Percentiles rank a stretch among this genome's conserved stretches.
Conservation (phyloP, 495 filamentous ascomycete genomes). For the Hyaloscypha variabilis region DNA sequence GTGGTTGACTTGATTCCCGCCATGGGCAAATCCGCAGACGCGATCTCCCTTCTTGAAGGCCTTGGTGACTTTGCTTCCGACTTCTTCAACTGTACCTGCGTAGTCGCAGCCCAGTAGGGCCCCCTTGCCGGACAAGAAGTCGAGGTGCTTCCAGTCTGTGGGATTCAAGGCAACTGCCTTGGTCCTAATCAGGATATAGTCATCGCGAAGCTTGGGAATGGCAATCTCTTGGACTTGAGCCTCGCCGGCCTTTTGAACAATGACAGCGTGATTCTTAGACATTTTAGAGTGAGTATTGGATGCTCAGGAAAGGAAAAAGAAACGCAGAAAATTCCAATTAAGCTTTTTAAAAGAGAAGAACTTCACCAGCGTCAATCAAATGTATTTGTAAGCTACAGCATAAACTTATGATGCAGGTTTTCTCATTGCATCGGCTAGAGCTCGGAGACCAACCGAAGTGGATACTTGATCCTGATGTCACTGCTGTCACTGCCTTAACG, state of each 20-base stretch:
- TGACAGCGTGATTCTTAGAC: conserved; percentile 24
- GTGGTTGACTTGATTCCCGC: conserved; percentile 25
- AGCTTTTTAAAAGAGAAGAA: not conserved
- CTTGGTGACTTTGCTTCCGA: conserved; percentile 32
- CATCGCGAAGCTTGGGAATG: conserved; percentile 28
- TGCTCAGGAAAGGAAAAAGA: not conserved
- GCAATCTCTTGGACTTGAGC: conserved; percentile 10
- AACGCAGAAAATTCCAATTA: not conserved
- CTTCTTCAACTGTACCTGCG: conserved; percentile 42
- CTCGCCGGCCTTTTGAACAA: conserved; percentile 21
- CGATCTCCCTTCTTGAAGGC: conserved; percentile 28
- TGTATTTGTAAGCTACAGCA: not conserved
- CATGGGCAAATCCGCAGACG: conserved; percentile 26
- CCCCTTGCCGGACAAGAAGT: conserved; percentile 38
- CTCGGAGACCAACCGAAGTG: not conserved
- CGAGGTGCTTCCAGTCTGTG: conserved; percentile 46
- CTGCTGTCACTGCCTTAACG: not conserved
- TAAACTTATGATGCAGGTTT: not conserved
- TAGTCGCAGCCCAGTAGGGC: conserved; percentile 44
- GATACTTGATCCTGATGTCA: not conserved
- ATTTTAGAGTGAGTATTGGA: conserved; percentile 4
- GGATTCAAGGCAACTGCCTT: conserved; percentile 49
- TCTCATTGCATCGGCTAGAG: not conserved
- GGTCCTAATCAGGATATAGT: conserved; percentile 32
- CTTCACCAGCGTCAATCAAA: not conserved